Conservation (phyloP, 2,329 filamentous ascomycete species). For the Scedosporium dehoogii region DNA sequence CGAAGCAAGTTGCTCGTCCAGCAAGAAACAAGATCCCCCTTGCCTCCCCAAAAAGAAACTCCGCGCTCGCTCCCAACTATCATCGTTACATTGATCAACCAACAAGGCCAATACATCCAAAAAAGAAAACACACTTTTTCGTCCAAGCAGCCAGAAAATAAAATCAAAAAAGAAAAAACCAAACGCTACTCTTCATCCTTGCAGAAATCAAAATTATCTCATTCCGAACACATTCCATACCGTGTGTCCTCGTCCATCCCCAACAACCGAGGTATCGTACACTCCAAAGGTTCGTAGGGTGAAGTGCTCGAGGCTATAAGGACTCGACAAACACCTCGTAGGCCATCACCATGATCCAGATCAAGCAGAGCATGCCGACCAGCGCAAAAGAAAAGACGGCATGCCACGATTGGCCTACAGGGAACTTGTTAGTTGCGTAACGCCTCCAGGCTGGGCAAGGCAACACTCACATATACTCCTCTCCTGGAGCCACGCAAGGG, state of each 20-base stretch:
- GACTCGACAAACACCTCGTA: slow-evolving; percentile 47
- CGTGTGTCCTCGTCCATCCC: background rate
- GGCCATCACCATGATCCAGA: slow-evolving; percentile 62
- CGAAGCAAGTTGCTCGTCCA: too few relatives aligned
- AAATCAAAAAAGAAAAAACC: background rate
- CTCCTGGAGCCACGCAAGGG: slow-evolving; percentile 56
- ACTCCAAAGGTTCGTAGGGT: background rate
- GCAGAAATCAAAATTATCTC: background rate
- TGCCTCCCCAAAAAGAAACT: background rate
- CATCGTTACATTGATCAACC: background rate
- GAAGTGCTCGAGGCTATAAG: background rate
- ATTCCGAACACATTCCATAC: background rate
- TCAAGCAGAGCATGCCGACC: slow-evolving; percentile 47
- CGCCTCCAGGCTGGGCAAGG: too few relatives aligned
- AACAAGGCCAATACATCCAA: background rate
- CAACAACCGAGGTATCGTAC: background rate
- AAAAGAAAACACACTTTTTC: background rate
- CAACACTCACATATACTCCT: slow-evolving; percentile 47
- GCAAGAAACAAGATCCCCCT: background rate
- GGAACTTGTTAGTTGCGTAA: background rate
- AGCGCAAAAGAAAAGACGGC: slow-evolving; percentile 54
- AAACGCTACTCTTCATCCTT: background rate
- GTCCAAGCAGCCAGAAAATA: background rate
- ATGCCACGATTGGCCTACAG: slow-evolving; percentile 50
- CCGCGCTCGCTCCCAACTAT: background rate